Evolutionary conservation across 2,329 filamentous ascomycete species (phyloP).

Genomic region (Volutella citrinella): DNA sequence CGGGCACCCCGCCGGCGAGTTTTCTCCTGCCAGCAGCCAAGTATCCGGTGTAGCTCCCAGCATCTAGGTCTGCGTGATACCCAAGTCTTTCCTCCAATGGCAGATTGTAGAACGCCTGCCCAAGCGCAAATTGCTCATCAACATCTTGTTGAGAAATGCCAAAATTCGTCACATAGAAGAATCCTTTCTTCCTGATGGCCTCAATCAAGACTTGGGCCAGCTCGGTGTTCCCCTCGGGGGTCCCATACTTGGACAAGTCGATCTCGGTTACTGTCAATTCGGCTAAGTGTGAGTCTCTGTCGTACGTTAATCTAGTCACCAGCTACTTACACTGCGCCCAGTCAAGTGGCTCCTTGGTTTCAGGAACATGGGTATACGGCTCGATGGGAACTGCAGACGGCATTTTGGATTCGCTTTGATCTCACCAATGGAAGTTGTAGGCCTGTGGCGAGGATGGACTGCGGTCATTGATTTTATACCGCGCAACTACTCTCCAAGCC

Average conservation of each 20-base stretch:
- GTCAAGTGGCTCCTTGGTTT: not conserved
- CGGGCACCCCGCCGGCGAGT: slow-evolving; percentile 35
- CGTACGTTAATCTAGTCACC: no score
- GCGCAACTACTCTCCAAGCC: no score
- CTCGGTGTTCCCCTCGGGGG: slow-evolving; percentile 2
- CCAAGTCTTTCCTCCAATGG: slow-evolving; percentile 60
- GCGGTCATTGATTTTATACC: no score
- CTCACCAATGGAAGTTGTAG: no score
- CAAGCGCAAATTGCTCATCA: slow-evolving; percentile 57
- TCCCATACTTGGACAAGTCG: slow-evolving; percentile 4
- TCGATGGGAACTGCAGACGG: not conserved
- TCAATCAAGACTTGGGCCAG: slow-evolving; percentile 1
- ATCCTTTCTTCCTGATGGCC: no score
- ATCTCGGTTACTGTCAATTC: not conserved
- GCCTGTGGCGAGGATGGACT: no score
- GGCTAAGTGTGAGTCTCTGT: not conserved
- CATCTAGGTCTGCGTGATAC: slow-evolving; percentile 44
- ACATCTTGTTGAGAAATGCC: slow-evolving; percentile 56
- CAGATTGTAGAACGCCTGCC: slow-evolving; percentile 50
- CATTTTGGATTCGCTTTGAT: no score
- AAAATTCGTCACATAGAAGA: slow-evolving; percentile 59
- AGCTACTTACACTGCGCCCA: not conserved
- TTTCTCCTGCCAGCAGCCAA: slow-evolving; percentile 42
- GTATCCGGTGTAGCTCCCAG: slow-evolving; percentile 57
- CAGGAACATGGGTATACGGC: not conserved